Evolutionary conservation across 305 asterid genomes (phyloP).

Genomic region (Fraxinus dipetala): DNA sequence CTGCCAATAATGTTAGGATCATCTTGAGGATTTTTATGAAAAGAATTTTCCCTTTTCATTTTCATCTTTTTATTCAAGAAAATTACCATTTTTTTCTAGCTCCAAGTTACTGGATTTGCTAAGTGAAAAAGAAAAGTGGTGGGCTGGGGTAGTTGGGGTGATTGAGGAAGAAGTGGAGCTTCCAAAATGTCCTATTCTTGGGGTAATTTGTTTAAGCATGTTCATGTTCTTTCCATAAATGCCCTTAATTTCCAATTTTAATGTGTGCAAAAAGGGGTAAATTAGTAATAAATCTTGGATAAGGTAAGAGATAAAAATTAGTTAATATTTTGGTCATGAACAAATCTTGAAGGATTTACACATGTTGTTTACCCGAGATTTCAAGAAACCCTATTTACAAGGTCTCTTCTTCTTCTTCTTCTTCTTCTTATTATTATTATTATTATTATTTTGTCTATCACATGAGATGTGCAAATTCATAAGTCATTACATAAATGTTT

Average conservation of each 20-base stretch:
- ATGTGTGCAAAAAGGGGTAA: neutral
- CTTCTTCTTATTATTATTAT: too few relatives aligned
- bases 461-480: neutral
- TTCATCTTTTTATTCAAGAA: neutral
- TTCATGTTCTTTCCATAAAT: neutral
- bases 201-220: slow-evolving; percentile 16
- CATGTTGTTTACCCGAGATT: neutral
- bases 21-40: neutral
- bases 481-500: neutral
- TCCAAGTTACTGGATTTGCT: neutral
- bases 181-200: slow-evolving; percentile 32
- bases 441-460: neutral
- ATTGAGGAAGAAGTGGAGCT: slow-evolving; percentile 27
- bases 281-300: neutral
- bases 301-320: neutral
- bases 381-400: neutral
- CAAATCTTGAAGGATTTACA: neutral
- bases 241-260: slow-evolving; percentile 5
- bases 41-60: neutral
- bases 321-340: neutral
- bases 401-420: too few relatives aligned
- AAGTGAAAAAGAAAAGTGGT: slow-evolving; percentile 14
- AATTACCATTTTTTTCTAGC: slow-evolving; percentile 4
- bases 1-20: neutral
- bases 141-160: slow-evolving; percentile 18